Evolutionary conservation across 1,139 yeast genomes (phyloP), one percentile per base, ranked within the genome.

Genomic region (Taiozyma sp.): DNA sequence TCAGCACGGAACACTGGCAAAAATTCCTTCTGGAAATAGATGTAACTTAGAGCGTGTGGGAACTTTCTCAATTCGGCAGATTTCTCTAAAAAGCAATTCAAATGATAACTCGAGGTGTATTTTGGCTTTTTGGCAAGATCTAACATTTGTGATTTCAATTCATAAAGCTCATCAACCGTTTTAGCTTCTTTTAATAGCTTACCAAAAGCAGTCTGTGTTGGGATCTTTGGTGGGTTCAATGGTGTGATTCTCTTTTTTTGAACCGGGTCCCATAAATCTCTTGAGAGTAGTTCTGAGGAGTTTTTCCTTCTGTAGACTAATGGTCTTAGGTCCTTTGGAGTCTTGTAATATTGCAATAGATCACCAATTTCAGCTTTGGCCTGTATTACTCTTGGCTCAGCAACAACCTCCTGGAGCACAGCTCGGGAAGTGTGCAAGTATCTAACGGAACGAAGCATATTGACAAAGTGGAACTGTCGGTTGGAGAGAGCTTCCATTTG

Each of bases 271-370:
- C 77, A 75, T 50, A 83, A 66, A 61, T 84, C 87, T 66, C 81
- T 79, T 12, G 84, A 75, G 51, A 81, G 65, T 41, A 83, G 71
- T 50, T 65, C 69, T 54, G 81, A 79, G 9, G 78, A 75, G 58
- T 75, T 72, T 68, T 68, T 72, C 27, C 70, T 68, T 59, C 78
- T 72, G 58, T 77, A 78, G 19, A 77, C 72, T 45, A 70, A 64
- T 3, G 76, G 73, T 58, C 68, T 72, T 53, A 72, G 55, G 27
- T 62, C 59, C 47, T 63, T 64, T 7, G 69, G 63, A 2, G 71
- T 59, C 45, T 66, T 61, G 51, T 62, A 61, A 58, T 58, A 69
- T 36, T 55, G 50, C 28, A 65, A 50, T 47, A 54, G 61, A 1
- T 57, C 49, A 1, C 54, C 50, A n/a, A 64, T 51, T 44, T 55